Evolutionary conservation across 2,329 filamentous ascomycete genomes (phyloP).

Genomic region (Fusarium pseudoanthophilum): DNA sequence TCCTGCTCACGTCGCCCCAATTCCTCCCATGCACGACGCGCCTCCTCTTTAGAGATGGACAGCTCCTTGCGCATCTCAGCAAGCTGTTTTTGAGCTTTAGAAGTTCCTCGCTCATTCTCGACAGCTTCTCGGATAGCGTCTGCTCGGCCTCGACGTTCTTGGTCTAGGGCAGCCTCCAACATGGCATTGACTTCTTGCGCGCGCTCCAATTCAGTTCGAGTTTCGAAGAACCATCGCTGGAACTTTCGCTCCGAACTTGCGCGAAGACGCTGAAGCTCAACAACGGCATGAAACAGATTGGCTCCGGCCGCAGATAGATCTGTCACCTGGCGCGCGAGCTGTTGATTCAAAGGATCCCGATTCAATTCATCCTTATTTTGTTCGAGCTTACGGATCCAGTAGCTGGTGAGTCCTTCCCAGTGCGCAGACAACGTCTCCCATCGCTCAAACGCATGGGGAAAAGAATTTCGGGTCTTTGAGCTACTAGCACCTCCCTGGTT

Average conservation of each 20-base stretch:
- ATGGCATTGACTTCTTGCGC: slow-evolving; percentile 84
- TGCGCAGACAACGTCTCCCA: slow-evolving; percentile 98
- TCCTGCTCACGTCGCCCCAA: slow-evolving; percentile 92
- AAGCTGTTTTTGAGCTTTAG: slow-evolving; percentile 82
- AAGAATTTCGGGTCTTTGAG: slow-evolving; percentile 71
- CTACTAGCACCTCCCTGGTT: slow-evolving; percentile 31
- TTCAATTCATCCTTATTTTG: slow-evolving; percentile 88
- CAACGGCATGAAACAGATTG: slow-evolving; percentile 96
- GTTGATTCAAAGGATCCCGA: slow-evolving; percentile 83
- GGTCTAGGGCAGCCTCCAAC: slow-evolving; percentile 78
- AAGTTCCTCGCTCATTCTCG: slow-evolving; percentile 75
- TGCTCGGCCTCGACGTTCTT: slow-evolving; percentile 76
- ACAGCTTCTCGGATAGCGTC: slow-evolving; percentile 75
- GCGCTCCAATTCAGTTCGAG: slow-evolving; percentile 85
- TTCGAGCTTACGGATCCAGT: slow-evolving; percentile 94
- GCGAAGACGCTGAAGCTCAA: slow-evolving; percentile 91
- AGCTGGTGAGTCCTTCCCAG: slow-evolving; percentile 97
- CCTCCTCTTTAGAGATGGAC: slow-evolving; percentile 95
- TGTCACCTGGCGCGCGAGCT: slow-evolving; percentile 92
- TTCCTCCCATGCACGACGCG: slow-evolving; percentile 95
- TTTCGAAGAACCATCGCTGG: slow-evolving; percentile 98
- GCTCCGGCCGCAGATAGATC: slow-evolving; percentile 97
- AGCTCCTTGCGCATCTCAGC: slow-evolving; percentile 92
- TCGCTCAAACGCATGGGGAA: slow-evolving; percentile 96
- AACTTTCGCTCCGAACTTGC: slow-evolving; percentile 98